Conservation (phyloP, 257 asterid genomes). For the Paulownia fortunei region DNA sequence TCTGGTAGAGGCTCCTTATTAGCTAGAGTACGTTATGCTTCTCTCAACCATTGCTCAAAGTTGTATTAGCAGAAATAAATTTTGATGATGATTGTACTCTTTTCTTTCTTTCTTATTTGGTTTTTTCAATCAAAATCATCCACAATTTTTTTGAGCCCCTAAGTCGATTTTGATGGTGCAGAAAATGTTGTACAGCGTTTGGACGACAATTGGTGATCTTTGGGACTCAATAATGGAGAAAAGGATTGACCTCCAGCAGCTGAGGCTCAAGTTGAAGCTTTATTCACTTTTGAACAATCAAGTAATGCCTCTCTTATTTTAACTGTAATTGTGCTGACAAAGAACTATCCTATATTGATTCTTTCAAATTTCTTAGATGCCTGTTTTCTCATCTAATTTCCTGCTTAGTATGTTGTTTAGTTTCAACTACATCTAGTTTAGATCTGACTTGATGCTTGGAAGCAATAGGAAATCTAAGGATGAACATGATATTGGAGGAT, state of each 20-base stretch:
- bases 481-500: background rate
- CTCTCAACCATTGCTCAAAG: background rate
- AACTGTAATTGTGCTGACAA: background rate
- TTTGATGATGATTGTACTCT: background rate
- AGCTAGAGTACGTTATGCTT: background rate
- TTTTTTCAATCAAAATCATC: constrained; percentile 18
- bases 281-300: constrained; percentile 67
- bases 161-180: constrained; percentile 54
- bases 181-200: constrained; percentile 64
- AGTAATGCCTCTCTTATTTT: constrained; percentile 48
- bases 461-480: background rate
- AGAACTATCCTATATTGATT: background rate
- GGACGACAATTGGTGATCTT: constrained; percentile 58
- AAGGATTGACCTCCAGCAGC: constrained; percentile 67
- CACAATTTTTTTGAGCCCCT: constrained; percentile 3
- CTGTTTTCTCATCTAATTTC: background rate
- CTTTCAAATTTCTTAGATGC: constrained; percentile 6
- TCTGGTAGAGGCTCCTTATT: constrained; percentile 5
- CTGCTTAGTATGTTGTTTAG: constrained; percentile 8
- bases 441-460: constrained; percentile 3
- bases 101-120: background rate
- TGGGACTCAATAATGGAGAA: constrained; percentile 59
- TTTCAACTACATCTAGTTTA: constrained; percentile 6
- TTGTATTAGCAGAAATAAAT: background rate
- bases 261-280: constrained; percentile 68